phyloP scores from a whole-genome alignment of 176 grass and related monocot genomes.

The Oryza nivara region DNA sequence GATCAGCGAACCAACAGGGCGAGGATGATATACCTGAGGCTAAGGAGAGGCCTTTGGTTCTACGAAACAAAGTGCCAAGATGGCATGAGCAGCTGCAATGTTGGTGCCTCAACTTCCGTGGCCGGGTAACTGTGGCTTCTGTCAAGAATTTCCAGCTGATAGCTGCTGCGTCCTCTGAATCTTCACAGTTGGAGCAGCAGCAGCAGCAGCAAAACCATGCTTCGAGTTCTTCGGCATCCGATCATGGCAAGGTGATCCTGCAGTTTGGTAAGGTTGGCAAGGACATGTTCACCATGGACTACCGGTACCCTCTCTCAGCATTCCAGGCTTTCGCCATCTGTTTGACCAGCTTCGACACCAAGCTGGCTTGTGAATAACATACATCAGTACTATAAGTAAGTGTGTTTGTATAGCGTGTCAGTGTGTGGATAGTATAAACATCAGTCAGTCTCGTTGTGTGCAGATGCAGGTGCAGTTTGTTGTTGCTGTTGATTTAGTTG shows the following conservation, averaged over 20 bases:
- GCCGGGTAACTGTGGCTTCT: conserved; percentile 69
- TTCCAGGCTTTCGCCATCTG: conserved; percentile 59
- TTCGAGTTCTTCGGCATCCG: conserved; percentile 8
- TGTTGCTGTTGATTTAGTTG: conserved; percentile 18
- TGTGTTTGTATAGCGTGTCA: neutral
- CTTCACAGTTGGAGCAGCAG: conserved; percentile 16
- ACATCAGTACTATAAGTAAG: neutral
- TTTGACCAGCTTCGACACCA: conserved; percentile 57
- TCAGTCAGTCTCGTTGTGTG: neutral
- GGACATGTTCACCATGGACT: conserved; percentile 63
- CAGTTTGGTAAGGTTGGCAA: conserved; percentile 59
- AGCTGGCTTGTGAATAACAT: conserved; percentile 58
- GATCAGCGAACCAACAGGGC: conserved; percentile 13
- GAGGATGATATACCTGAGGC: conserved; percentile 32
- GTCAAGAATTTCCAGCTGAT: conserved; percentile 90
- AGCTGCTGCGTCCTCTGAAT: conserved; percentile 35
- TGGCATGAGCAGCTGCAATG: conserved; percentile 94
- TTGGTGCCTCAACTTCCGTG: conserved; percentile 90
- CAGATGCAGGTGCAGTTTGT: neutral
- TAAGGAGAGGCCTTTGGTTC: conserved; percentile 69
- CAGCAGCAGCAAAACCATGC: conserved; percentile 40
- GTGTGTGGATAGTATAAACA: neutral
- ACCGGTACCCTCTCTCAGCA: conserved; percentile 47
- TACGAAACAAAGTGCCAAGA: conserved; percentile 75
- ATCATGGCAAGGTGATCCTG: conserved; percentile 48